Percentiles rank a stretch among this genome's conserved stretches.
phyloP scores from a whole-genome alignment of 1,139 yeast species.

The Meyerozyma smithsonii region DNA sequence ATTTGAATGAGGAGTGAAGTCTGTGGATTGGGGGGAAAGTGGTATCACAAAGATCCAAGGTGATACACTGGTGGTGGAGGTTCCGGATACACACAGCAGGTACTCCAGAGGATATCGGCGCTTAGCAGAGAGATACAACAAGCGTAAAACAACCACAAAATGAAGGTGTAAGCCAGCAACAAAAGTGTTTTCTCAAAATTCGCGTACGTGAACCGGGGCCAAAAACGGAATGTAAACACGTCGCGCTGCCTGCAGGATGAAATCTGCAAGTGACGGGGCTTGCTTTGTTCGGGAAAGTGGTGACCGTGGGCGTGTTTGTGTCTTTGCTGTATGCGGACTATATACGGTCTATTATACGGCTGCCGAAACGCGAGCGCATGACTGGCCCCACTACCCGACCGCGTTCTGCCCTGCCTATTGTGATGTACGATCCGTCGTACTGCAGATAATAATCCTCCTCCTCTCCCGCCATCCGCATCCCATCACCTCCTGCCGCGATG shows the following conservation, averaged over 20 bases:
- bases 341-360: background rate
- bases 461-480: too few species aligned
- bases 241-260: background rate
- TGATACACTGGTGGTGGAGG: background rate
- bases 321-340: too few species aligned
- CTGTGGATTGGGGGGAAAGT: background rate
- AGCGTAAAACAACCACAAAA: background rate
- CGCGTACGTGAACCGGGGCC: background rate
- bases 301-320: too few species aligned
- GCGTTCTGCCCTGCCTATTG: too few species aligned
- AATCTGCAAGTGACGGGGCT: background rate
- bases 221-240: constrained; percentile 1
- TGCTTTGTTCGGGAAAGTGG: background rate
- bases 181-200: background rate
- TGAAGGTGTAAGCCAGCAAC: background rate
- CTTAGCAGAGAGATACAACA: background rate
- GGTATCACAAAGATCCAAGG: background rate
- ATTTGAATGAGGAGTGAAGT: constrained; percentile 12
- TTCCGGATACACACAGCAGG: background rate
- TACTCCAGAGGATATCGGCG: background rate
- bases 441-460: too few species aligned
- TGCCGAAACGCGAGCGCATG: too few species aligned
- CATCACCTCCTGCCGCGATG: too few species aligned
- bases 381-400: too few species aligned
- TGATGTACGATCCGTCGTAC: too few species aligned